Percentiles rank a stretch among this genome's conserved stretches.
These are phyloP conservation scores for Auricularia sp. DNA, from an alignment of 768 basidiomycete genomes.

Conservation along the genomic window DNA sequence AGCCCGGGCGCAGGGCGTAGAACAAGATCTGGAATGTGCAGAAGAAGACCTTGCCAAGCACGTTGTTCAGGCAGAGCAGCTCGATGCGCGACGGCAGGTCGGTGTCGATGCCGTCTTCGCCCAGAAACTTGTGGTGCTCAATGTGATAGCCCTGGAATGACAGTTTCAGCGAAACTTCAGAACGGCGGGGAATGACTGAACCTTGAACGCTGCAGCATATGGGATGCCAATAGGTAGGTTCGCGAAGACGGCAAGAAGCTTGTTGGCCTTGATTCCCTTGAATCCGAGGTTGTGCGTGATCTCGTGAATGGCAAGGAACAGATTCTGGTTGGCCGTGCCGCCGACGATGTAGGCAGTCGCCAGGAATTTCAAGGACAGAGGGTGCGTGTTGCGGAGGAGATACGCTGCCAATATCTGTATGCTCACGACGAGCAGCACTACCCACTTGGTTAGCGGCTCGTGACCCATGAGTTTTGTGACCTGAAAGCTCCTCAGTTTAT, in stretches of 20 bases:
- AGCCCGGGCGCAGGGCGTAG: conserved; percentile 91
- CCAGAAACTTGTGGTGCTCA: conserved; percentile 92
- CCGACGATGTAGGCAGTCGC: conserved; percentile 76
- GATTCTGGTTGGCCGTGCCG: conserved; percentile 93
- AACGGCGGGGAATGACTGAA: conserved; percentile 15
- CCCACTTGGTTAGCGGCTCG: conserved; percentile 83
- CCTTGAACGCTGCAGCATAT: conserved; percentile 94
- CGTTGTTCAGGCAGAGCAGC: conserved; percentile 81
- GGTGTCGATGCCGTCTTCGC: conserved; percentile 93
- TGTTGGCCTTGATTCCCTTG: conserved; percentile 70
- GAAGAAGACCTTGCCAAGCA: conserved; percentile 96
- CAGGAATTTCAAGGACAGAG: conserved; percentile 64
- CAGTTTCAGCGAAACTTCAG: neutral
- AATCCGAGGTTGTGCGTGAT: conserved; percentile 98
- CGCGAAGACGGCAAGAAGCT: conserved; percentile 78
- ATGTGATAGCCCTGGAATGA: conserved; percentile 70
- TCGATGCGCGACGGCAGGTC: conserved; percentile 87
- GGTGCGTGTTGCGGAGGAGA: conserved; percentile 54
- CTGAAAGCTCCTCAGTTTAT: conserved; percentile 26
- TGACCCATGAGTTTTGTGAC: conserved; percentile 96
- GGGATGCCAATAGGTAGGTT: conserved; percentile 93
- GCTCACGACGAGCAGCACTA: conserved; percentile 73
- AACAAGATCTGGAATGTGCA: conserved; percentile 97
- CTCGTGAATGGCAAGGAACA: conserved; percentile 97
- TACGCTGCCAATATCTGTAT: conserved; percentile 62